Percentiles rank a stretch among this genome's conserved stretches.
phyloP scores from a whole-genome alignment of 306 rosid species.

The Arachis hypogaea region DNA sequence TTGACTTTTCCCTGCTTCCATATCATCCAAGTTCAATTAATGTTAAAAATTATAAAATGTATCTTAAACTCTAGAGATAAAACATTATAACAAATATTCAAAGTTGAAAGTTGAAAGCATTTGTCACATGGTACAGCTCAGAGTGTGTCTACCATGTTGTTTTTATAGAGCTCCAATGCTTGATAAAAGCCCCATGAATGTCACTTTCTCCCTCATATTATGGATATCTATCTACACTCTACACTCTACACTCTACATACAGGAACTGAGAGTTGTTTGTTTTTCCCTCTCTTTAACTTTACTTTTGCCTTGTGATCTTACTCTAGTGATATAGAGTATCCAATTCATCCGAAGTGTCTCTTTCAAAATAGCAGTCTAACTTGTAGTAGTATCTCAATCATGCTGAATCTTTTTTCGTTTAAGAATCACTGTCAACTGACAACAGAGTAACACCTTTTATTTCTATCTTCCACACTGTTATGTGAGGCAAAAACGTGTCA shows the following conservation, averaged over 20 bases:
- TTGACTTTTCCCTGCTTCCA: slow-evolving; percentile 19
- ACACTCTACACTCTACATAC: not conserved
- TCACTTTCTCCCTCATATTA: slow-evolving; percentile 48
- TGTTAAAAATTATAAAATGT: too few species aligned
- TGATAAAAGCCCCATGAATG: slow-evolving; percentile 48
- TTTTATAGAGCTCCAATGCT: slow-evolving; percentile 24
- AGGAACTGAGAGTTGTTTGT: too few species aligned
- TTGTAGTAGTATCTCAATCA: slow-evolving; percentile 58
- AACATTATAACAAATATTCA: not conserved
- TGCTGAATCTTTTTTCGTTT: slow-evolving; percentile 44
- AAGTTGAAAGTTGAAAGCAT: slow-evolving; percentile 37
- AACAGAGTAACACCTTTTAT: slow-evolving; percentile 10
- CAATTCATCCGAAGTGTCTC: slow-evolving; percentile 43
- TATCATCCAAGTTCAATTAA: not conserved
- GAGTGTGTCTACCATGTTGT: slow-evolving; percentile 39
- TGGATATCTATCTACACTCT: slow-evolving; percentile 36
- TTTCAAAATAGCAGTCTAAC: slow-evolving; percentile 57
- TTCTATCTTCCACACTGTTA: slow-evolving; percentile 39
- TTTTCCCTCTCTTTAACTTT: not conserved
- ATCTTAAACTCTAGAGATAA: too few species aligned
- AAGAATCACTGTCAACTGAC: slow-evolving; percentile 41
- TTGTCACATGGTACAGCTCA: slow-evolving; percentile 51
- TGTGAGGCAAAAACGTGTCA: slow-evolving; percentile 26
- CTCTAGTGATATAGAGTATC: slow-evolving; percentile 40
- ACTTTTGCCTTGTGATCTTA: slow-evolving; percentile 38